Evolutionary conservation across 257 asterid species (phyloP).

Genomic region (Scutellaria barbata): DNA sequence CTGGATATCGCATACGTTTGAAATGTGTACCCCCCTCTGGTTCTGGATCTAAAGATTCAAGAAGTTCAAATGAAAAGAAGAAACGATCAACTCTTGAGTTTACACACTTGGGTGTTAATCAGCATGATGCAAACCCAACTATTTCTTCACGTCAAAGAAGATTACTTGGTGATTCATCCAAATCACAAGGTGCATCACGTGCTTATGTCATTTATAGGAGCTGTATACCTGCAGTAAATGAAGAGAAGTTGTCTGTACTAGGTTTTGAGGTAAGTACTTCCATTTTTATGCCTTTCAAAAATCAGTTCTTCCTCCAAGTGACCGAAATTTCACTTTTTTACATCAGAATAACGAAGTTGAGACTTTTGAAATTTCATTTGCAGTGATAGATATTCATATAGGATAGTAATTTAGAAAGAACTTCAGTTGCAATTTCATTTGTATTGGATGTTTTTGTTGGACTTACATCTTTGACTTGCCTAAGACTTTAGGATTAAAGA

Average conservation of each 20-base stretch:
- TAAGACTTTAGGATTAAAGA: too few species aligned
- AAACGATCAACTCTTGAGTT: constrained; percentile 67
- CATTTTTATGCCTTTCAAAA: constrained; percentile 3
- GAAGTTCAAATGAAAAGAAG: constrained; percentile 43
- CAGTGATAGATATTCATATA: background rate
- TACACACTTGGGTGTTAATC: constrained; percentile 37
- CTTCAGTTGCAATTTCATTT: background rate
- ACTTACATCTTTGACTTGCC: too few species aligned
- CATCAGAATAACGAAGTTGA: constrained; percentile 8
- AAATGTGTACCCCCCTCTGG: constrained; percentile 67
- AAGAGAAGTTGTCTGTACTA: constrained; percentile 81
- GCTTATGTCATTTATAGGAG: constrained; percentile 81
- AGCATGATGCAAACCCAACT: constrained; percentile 36
- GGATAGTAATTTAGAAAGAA: background rate
- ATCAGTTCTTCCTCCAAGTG: constrained; percentile 5
- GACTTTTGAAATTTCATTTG: constrained; percentile 6
- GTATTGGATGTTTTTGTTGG: too few species aligned
- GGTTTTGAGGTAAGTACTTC: constrained; percentile 78
- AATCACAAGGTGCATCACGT: constrained; percentile 47
- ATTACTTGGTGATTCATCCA: constrained; percentile 56
- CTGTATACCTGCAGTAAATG: constrained; percentile 87
- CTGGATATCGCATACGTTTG: constrained; percentile 93
- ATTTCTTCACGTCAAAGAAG: constrained; percentile 52
- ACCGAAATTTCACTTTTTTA: background rate
- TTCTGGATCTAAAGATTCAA: constrained; percentile 49